phyloP scores from a whole-genome alignment of 208 protist genomes.

The Acanthamoeba quina region DNA sequence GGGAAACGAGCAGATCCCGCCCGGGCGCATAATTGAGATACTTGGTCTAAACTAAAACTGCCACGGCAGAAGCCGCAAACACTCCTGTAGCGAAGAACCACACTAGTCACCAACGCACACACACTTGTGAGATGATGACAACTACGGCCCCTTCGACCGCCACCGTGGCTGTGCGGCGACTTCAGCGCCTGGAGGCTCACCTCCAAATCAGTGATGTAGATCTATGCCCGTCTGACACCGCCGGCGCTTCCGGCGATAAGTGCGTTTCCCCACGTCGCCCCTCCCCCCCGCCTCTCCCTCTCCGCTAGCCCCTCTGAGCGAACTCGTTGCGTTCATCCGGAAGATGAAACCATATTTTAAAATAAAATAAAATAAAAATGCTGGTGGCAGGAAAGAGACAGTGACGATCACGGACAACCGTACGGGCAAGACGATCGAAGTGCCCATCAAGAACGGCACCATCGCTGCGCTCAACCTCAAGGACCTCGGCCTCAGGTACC shows the following conservation, averaged over 20 bases:
- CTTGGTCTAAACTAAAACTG: too few species aligned
- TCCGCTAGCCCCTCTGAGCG: too few species aligned
- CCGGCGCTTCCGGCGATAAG: not conserved
- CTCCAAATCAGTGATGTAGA: not conserved
- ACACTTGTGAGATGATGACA: too few species aligned
- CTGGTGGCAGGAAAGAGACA: constrained; percentile 77
- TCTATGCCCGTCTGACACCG: not conserved
- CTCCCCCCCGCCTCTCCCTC: not conserved
- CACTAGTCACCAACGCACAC: too few species aligned
- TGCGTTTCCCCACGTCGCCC: not conserved
- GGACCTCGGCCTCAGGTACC: constrained; percentile 78
- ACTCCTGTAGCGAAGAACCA: too few species aligned
- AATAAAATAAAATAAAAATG: too few species aligned
- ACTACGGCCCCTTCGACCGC: not conserved
- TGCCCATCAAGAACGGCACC: constrained; percentile 80
- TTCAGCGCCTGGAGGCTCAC: not conserved
- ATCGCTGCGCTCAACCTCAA: constrained; percentile 74
- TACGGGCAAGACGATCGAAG: constrained; percentile 80
- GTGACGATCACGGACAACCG: constrained; percentile 83
- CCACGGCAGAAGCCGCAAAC: too few species aligned
- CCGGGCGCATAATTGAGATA: too few species aligned
- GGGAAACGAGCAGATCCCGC: too few species aligned
- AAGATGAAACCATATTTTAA: too few species aligned
- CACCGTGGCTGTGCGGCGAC: not conserved
- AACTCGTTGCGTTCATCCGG: too few species aligned